Conservation (phyloP, 2,329 filamentous ascomycete species). For the Penicillium freii region DNA sequence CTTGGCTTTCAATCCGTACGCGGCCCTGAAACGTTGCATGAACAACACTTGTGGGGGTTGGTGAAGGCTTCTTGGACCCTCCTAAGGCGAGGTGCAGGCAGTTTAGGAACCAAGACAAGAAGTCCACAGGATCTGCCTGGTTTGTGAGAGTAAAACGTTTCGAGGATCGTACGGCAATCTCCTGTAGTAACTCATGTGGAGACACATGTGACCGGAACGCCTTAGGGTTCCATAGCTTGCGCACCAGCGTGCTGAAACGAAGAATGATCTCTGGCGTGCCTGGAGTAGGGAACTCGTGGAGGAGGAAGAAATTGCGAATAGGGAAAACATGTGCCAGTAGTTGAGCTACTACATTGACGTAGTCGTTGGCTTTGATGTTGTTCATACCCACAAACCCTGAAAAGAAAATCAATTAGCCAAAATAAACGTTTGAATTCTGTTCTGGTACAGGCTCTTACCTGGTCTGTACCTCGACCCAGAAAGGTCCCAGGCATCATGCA, state of each 20-base stretch:
- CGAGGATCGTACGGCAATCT: conserved; percentile 83
- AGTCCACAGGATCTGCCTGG: conserved; percentile 94
- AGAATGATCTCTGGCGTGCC: conserved; percentile 75
- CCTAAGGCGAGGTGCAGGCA: conserved; percentile 89
- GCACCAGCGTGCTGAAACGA: conserved; percentile 81
- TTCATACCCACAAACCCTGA: conserved; percentile 94
- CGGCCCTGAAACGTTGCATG: conserved; percentile 93
- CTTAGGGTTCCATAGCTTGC: conserved; percentile 96
- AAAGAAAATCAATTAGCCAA: background rate
- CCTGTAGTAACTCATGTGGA: conserved; percentile 93
- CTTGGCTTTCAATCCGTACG: conserved; percentile 87
- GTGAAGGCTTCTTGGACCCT: conserved; percentile 80
- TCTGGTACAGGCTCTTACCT: conserved; percentile 40
- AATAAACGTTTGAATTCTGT: background rate
- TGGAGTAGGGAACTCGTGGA: conserved; percentile 70
- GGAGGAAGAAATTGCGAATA: conserved; percentile 84
- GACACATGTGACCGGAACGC: conserved; percentile 97
- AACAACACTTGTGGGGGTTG: conserved; percentile 66
- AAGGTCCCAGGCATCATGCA: conserved; percentile 67
- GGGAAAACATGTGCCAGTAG: conserved; percentile 85
- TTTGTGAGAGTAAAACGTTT: conserved; percentile 88
- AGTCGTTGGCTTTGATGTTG: conserved; percentile 99
- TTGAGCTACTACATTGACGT: conserved; percentile 93
- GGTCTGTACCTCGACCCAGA: conserved; percentile 82
- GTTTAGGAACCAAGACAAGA: conserved; percentile 96